phyloP scores from a whole-genome alignment of 768 basidiomycete species.

The Suillus cothurnatus region DNA sequence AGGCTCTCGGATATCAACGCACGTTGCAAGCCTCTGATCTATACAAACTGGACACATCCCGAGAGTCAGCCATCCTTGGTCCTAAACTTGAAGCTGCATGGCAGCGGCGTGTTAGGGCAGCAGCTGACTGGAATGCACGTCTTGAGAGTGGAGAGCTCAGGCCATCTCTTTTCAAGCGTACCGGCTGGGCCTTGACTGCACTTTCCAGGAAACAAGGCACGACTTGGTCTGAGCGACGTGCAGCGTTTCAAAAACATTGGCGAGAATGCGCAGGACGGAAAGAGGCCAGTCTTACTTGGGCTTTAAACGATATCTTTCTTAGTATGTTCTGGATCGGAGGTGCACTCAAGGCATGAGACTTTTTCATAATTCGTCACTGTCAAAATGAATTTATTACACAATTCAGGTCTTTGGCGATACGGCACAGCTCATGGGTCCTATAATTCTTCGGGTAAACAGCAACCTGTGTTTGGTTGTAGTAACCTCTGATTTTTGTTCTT shows the following conservation, averaged over 20 bases:
- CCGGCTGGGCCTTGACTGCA: constrained; percentile 40
- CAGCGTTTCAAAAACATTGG: constrained; percentile 45
- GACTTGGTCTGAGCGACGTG: constrained; percentile 28
- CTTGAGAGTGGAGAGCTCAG: constrained; percentile 47
- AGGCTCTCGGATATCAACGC: constrained; percentile 68
- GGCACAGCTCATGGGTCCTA: constrained; percentile 60
- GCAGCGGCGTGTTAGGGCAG: constrained; percentile 46
- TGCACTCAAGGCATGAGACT: constrained; percentile 47
- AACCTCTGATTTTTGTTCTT: neutral
- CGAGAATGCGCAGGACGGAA: constrained; percentile 44
- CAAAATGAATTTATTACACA: neutral
- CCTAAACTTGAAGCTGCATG: constrained; percentile 58
- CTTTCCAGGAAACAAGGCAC: constrained; percentile 13
- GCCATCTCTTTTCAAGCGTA: constrained; percentile 41
- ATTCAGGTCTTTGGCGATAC: constrained; percentile 61
- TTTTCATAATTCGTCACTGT: neutral
- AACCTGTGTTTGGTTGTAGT: neutral
- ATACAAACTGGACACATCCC: constrained; percentile 62
- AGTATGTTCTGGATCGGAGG: constrained; percentile 66
- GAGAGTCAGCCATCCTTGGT: constrained; percentile 52
- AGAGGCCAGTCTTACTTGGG: constrained; percentile 56
- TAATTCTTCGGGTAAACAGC: constrained; percentile 55
- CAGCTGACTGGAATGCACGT: constrained; percentile 56
- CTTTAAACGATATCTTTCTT: constrained; percentile 62
- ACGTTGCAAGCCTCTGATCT: constrained; percentile 76